Evolutionary conservation across 768 basidiomycete species (phyloP).

Genomic region (Mycena maculata): DNA sequence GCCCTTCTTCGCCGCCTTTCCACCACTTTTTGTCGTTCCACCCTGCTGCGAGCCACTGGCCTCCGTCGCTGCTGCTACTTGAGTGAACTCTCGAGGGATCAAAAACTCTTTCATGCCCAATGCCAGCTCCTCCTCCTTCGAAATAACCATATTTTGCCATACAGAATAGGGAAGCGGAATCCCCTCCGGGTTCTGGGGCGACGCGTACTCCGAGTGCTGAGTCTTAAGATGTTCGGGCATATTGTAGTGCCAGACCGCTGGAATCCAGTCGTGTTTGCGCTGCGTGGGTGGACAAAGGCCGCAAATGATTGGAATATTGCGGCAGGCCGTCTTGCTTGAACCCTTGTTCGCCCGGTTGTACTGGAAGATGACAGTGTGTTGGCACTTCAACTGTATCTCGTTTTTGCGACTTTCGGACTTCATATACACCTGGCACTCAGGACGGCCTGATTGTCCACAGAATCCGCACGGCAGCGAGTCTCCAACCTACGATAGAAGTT

Average conservation of each 20-base stretch:
- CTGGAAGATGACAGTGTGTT: neutral
- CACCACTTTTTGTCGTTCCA: neutral
- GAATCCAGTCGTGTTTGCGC: neutral
- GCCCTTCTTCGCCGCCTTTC: neutral
- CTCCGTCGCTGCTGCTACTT: neutral
- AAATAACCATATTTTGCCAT: neutral
- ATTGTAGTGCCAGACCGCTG: neutral
- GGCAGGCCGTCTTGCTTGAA: neutral
- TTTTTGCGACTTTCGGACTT: neutral
- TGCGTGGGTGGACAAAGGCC: neutral
- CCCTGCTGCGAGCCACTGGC: neutral
- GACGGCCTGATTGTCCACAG: neutral
- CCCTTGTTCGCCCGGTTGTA: neutral
- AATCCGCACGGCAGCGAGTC: neutral
- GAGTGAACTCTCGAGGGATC: neutral
- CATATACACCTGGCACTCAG: constrained; percentile 1
- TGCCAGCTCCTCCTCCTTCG: neutral
- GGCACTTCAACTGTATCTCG: neutral
- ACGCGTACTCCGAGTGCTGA: neutral
- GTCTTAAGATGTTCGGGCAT: neutral
- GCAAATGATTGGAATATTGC: constrained; percentile 1
- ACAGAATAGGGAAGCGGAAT: neutral
- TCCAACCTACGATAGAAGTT: neutral
- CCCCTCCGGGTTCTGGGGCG: neutral
- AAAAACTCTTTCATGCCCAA: neutral